Evolutionary conservation across 2,329 filamentous ascomycete species (phyloP).

Genomic region (Botrytis medusae): DNA sequence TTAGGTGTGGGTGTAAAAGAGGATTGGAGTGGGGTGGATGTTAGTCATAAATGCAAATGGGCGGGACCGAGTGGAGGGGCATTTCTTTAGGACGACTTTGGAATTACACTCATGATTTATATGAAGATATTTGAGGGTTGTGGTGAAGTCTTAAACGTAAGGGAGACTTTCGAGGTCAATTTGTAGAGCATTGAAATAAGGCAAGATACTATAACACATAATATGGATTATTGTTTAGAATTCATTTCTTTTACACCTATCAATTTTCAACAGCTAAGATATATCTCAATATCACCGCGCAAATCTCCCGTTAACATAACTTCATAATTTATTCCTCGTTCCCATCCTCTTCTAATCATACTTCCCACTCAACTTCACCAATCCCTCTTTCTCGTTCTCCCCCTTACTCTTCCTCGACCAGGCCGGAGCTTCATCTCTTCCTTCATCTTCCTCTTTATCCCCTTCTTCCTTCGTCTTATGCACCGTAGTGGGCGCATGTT

Average conservation of each 20-base stretch:
- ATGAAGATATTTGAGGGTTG: background rate
- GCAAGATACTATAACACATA: background rate
- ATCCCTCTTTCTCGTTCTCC: constrained; percentile 56
- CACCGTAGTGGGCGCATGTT: constrained; percentile 59
- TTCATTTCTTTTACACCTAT: background rate
- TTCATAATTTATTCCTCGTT: background rate
- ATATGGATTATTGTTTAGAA: background rate
- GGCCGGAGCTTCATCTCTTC: constrained; percentile 58
- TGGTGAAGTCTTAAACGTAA: background rate
- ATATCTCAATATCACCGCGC: background rate
- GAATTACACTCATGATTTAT: background rate
- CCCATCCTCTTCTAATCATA: constrained; percentile 30
- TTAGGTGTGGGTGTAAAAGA: background rate
- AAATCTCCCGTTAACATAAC: background rate
- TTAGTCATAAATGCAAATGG: background rate
- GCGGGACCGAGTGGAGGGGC: background rate
- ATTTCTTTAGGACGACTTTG: background rate
- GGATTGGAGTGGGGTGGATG: background rate
- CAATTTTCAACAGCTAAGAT: background rate
- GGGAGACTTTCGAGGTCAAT: background rate
- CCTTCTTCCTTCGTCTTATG: constrained; percentile 64
- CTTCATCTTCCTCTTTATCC: constrained; percentile 60
- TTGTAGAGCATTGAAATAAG: background rate
- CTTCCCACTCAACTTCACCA: constrained; percentile 48
- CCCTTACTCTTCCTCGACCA: constrained; percentile 58